Percentiles rank a stretch among this genome's conserved stretches.
phyloP scores from a whole-genome alignment of 805 yeast genomes.

The Millerozyma acaciae region DNA sequence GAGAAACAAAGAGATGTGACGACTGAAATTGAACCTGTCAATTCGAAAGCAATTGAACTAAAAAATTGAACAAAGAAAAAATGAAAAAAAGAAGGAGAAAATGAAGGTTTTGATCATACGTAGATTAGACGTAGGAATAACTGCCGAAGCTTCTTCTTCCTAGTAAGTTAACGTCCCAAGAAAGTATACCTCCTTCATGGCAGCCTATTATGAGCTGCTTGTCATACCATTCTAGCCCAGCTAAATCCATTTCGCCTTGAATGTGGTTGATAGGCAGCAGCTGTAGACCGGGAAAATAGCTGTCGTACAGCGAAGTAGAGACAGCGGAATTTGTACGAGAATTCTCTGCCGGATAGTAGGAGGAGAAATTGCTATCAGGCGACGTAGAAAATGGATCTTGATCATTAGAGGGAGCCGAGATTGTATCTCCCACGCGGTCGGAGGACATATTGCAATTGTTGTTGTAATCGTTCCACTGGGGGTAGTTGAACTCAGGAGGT shows the following conservation, averaged over 20 bases:
- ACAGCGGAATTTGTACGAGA: too few species aligned
- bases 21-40: too few species aligned
- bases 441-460: background rate
- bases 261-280: conserved; percentile 31
- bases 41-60: too few species aligned
- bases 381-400: conserved; percentile 1
- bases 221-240: conserved; percentile 36
- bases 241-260: conserved; percentile 42
- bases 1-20: too few species aligned
- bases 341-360: too few species aligned
- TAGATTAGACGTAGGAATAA: conserved; percentile 27
- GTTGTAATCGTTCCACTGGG: conserved; percentile 15
- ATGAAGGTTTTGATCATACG: too few species aligned
- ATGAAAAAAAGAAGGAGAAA: too few species aligned
- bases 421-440: background rate
- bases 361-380: too few species aligned
- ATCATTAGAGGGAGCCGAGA: conserved; percentile 3
- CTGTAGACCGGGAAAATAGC: conserved; percentile 23
- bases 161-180: conserved; percentile 37
- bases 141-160: conserved; percentile 40
- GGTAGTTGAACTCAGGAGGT: conserved; percentile 18
- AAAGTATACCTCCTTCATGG: conserved; percentile 37
- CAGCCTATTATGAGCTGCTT: conserved; percentile 35
- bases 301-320: conserved; percentile 3
- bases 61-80: too few species aligned